Base-by-base conservation (phyloP, 176 grass and related monocot species). In the Zea luxurians region DNA sequence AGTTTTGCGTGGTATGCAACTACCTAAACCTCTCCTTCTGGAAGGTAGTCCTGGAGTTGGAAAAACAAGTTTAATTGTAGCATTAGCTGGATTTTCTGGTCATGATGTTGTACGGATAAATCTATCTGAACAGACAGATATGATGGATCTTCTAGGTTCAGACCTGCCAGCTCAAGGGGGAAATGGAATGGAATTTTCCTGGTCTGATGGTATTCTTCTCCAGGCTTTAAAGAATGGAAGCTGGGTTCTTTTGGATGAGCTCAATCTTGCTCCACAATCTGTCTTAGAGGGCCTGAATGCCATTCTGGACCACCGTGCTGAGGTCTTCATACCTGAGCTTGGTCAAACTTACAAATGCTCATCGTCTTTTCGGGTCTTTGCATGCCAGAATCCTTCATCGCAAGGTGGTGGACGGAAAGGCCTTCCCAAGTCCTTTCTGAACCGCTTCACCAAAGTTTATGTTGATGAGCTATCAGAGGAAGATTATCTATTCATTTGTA, bases 31-130 rank as follows among this genome's bases (percentile, higher is more conserved):
- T 94, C 89, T 97, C 73, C 80, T 97, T 42, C 78, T 97, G 34
- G 94, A 97, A 91, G 94, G 94, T 78, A 97, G 94, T 73, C 94
- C 94, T 67, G 94, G 94, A 47, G 91, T 97, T 90, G 94, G 94
- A 17, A 97, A 97, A 74, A 97, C 91, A 60, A 97, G 94, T 80
- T 86, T 97, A 82, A 86, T 97, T 88, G 65, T 94, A 17, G 87
- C 85, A 47, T 80, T 97, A 73, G 94, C 82, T 75, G 78, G 71
- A 73, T 88, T 80, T 90, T 97, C 94, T 65, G 91, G 94, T 45
- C 84, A 97, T 80, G 61, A 81, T 75, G 91, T 97, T 48, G 91
- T 97, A 61, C 82, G 94, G 66, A 97, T 97, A 63, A 97, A 97
- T 67, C 85, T 97, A 62, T 97, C 94, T 57, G 94, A 97, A 73